These are phyloP conservation scores for Suillus luteus DNA, from an alignment of 768 basidiomycete genomes.

Conservation along the genomic window DNA sequence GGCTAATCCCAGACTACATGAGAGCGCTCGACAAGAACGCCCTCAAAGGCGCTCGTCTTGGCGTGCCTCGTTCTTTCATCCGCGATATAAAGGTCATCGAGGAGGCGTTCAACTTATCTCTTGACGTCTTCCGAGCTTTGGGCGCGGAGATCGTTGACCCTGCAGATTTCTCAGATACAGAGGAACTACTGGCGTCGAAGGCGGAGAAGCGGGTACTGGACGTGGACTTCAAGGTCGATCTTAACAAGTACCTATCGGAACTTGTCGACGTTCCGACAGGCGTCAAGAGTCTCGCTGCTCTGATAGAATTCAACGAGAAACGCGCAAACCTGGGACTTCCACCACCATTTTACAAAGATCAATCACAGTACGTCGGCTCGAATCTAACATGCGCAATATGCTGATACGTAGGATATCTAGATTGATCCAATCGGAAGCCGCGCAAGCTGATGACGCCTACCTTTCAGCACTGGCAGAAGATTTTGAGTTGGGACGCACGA, in stretches of 20 bases:
- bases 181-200: constrained; percentile 44
- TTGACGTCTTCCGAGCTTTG: neutral
- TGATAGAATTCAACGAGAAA: constrained; percentile 58
- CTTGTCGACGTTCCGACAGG: constrained; percentile 59
- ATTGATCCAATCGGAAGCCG: neutral
- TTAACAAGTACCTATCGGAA: constrained; percentile 46
- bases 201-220: constrained; percentile 57
- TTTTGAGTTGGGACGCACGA: constrained; percentile 45
- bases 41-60: neutral
- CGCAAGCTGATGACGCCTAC: constrained; percentile 37
- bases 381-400: neutral
- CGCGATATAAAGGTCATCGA: neutral
- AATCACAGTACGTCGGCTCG: constrained; percentile 35
- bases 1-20: neutral
- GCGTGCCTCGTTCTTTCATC: neutral
- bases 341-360: constrained; percentile 37
- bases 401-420: neutral
- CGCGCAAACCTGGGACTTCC: constrained; percentile 51
- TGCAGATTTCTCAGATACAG: constrained; percentile 52
- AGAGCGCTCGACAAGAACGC: neutral
- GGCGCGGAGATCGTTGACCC: constrained; percentile 44
- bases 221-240: constrained; percentile 57
- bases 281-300: constrained; percentile 55
- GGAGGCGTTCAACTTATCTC: neutral
- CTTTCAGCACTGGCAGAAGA: constrained; percentile 44